A percentile compares a stretch with the other conserved stretches of the same genome.
phyloP scores from a whole-genome alignment of 768 basidiomycete genomes.

The Mycena maculata region DNA sequence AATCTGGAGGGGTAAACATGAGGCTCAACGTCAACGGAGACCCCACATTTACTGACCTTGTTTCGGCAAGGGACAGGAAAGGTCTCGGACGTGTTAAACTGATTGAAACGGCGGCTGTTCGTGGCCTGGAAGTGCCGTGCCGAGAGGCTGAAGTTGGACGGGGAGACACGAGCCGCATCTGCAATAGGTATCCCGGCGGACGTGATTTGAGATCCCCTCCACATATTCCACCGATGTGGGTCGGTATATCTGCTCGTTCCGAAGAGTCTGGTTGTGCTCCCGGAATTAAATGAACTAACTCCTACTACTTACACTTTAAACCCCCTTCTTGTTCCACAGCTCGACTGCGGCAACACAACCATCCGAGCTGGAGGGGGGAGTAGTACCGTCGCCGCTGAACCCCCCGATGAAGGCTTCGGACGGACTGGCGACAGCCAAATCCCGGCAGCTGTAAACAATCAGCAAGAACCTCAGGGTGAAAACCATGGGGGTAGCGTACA shows the following conservation, averaged over 20 bases:
- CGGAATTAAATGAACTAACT: background rate
- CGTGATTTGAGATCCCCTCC: background rate
- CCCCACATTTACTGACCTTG: constrained; percentile 21
- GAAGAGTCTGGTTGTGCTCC: constrained; percentile 13
- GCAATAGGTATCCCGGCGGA: background rate
- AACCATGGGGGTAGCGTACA: background rate
- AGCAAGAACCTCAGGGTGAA: background rate
- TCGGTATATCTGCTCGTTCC: background rate
- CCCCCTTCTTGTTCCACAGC: background rate
- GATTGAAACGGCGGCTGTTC: constrained; percentile 7
- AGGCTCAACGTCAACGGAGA: background rate
- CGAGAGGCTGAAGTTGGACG: constrained; percentile 21
- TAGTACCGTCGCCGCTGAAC: background rate
- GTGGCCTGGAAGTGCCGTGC: constrained; percentile 22
- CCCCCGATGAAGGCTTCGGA: constrained; percentile 10
- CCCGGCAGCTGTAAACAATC: background rate
- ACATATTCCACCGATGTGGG: constrained; percentile 6
- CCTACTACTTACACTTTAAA: background rate
- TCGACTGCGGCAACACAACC: background rate
- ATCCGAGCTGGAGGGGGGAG: constrained; percentile 6
- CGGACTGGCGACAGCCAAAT: background rate
- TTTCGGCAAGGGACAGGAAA: constrained; percentile 23
- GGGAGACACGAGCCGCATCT: background rate
- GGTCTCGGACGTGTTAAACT: background rate
- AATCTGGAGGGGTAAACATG: background rate